Conservation (phyloP, 2,329 filamentous ascomycete genomes). For the Venturia aucupariae region DNA sequence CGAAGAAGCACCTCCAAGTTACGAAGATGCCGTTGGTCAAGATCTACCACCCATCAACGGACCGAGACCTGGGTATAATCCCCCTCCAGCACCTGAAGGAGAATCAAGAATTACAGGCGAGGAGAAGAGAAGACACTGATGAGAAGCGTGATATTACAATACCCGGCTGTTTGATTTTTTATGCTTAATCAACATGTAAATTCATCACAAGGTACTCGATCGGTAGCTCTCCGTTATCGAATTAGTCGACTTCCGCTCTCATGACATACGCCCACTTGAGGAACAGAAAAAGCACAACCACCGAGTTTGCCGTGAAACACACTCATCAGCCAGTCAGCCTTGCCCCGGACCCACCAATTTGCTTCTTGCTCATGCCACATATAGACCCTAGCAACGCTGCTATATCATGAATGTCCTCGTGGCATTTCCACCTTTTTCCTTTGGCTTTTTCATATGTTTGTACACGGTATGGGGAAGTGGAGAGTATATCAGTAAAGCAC, state of each 20-base stretch:
- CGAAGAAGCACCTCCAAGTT: constrained; percentile 84
- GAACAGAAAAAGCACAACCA: neutral
- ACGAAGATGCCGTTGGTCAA: constrained; percentile 85
- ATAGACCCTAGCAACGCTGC: neutral
- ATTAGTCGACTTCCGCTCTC: neutral
- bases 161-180: neutral
- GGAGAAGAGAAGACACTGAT: constrained; percentile 11
- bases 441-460: neutral
- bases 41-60: constrained; percentile 65
- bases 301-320: neutral
- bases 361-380: too few species aligned
- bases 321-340: neutral
- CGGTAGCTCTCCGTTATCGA: neutral
- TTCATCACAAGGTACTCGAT: too few species aligned
- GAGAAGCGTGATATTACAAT: neutral
- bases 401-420: neutral
- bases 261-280: neutral
- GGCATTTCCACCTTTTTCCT: neutral
- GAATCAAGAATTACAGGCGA: constrained; percentile 6
- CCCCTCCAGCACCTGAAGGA: constrained; percentile 10
- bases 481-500: too few species aligned
- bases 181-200: neutral
- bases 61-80: constrained; percentile 37
- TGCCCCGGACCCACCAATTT: neutral
- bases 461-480: neutral